A percentile compares a stretch with the other conserved stretches of the same genome.
These are phyloP conservation scores for Exophiala bonariae DNA, from an alignment of 2,329 filamentous ascomycete genomes.

Conservation along the genomic window DNA sequence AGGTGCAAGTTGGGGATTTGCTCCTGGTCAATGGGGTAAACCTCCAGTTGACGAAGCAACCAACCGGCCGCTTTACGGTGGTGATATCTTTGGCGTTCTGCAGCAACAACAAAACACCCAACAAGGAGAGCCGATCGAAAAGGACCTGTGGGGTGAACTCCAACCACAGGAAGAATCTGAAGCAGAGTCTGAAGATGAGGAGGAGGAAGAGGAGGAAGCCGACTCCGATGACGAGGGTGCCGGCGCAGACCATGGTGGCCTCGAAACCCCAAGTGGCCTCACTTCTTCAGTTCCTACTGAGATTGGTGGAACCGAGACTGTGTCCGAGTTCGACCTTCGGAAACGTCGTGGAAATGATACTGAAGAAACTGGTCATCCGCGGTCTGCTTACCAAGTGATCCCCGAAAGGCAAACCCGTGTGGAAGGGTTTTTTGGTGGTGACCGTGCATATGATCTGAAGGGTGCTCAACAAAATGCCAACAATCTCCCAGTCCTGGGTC, in stretches of 20 bases:
- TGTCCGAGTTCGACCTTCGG: conserved; percentile 85
- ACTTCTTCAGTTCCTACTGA: conserved; percentile 80
- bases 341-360: conserved; percentile 88
- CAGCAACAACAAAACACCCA: conserved; percentile 62
- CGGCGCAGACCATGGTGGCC: conserved; percentile 71
- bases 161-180: conserved; percentile 68
- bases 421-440: conserved; percentile 94
- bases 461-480: conserved; percentile 46
- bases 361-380: conserved; percentile 72
- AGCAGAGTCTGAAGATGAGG: conserved; percentile 70
- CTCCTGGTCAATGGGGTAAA: conserved; percentile 93
- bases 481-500: conserved; percentile 73
- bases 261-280: conserved; percentile 80
- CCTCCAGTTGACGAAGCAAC: conserved; percentile 85
- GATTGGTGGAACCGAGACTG: conserved; percentile 70
- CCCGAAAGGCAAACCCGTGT: conserved; percentile 83
- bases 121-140: conserved; percentile 78
- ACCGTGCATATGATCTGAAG: conserved; percentile 86
- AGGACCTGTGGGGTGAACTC: conserved; percentile 87
- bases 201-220: conserved; percentile 69
- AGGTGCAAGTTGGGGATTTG: conserved; percentile 90
- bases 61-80: conserved; percentile 86
- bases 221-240: conserved; percentile 61
- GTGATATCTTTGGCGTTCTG: conserved; percentile 86
- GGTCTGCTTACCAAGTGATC: conserved; percentile 83